These are phyloP conservation scores for Kodamaea nitidulidarum DNA, from an alignment of 805 yeast species.

Conservation along the genomic window DNA sequence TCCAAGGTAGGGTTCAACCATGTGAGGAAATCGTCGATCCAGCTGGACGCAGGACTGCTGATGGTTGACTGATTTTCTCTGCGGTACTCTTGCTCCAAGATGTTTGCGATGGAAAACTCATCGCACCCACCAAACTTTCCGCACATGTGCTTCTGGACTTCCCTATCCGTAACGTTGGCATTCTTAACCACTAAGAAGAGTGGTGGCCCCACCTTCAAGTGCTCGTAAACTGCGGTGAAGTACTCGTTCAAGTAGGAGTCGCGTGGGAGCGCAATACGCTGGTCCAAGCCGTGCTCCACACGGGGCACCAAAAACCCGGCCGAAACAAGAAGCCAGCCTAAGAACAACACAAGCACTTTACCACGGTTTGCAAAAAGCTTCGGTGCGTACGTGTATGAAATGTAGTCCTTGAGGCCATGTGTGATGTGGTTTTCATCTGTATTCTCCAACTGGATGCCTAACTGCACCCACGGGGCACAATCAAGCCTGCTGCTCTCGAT, in stretches of 20 bases:
- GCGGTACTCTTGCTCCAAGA: constrained; percentile 79
- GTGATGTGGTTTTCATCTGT: no score
- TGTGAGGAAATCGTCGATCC: constrained; percentile 87
- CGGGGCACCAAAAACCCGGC: constrained; percentile 58
- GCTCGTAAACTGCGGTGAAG: constrained; percentile 68
- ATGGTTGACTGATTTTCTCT: constrained; percentile 62
- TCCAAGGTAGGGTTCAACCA: constrained; percentile 86
- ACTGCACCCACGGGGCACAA: constrained; percentile 50
- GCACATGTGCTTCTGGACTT: constrained; percentile 70
- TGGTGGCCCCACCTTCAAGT: constrained; percentile 88
- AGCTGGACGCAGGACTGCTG: constrained; percentile 79
- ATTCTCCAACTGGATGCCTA: not conserved
- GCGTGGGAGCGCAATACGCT: constrained; percentile 78
- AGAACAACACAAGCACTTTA: constrained; percentile 50
- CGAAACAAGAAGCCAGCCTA: constrained; percentile 63
- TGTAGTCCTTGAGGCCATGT: constrained; percentile 8
- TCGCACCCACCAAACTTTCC: constrained; percentile 86
- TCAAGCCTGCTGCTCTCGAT: constrained; percentile 58
- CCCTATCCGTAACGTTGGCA: constrained; percentile 56
- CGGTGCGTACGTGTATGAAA: constrained; percentile 50
- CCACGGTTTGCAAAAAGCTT: constrained; percentile 48
- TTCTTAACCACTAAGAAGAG: constrained; percentile 77
- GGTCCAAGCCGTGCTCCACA: constrained; percentile 80
- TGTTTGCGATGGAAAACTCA: constrained; percentile 70
- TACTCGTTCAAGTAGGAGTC: constrained; percentile 80